Evolutionary conservation across 2,329 filamentous ascomycete genomes (phyloP).

Genomic region (Cercospora sp.): DNA sequence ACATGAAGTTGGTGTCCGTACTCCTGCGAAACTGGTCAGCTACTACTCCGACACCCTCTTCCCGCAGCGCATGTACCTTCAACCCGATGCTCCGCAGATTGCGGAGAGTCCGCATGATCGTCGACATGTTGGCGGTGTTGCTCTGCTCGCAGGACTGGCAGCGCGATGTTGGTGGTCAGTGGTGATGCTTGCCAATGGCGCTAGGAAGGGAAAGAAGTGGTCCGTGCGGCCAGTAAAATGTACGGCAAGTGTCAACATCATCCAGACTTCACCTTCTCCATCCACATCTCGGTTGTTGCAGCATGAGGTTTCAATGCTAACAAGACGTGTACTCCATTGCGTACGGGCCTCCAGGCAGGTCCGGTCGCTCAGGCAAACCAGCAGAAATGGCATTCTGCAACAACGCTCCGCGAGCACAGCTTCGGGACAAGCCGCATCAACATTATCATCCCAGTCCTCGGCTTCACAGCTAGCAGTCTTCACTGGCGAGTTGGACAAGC

Average conservation of each 20-base stretch:
- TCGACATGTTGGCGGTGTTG: slow-evolving; percentile 72
- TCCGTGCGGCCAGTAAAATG: background rate
- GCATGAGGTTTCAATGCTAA: slow-evolving; percentile 34
- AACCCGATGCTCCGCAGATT: slow-evolving; percentile 86
- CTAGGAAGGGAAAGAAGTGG: background rate
- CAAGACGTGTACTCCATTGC: slow-evolving; percentile 32
- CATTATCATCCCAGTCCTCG: slow-evolving; percentile 31
- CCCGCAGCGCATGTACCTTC: slow-evolving; percentile 62
- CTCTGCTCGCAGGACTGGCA: slow-evolving; percentile 19
- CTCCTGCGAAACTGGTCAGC: slow-evolving; percentile 62
- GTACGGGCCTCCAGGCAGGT: slow-evolving; percentile 27
- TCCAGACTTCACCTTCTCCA: background rate
- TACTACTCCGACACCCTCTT: background rate
- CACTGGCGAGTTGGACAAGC: slow-evolving; percentile 76
- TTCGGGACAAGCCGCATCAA: slow-evolving; percentile 22
- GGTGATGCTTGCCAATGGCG: slow-evolving; percentile 8
- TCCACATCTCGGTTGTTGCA: background rate
- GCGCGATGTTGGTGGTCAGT: slow-evolving; percentile 7
- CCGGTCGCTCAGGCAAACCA: background rate
- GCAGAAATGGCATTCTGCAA: slow-evolving; percentile 25
- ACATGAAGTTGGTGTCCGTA: slow-evolving; percentile 91
- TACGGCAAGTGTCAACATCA: background rate
- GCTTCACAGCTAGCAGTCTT: slow-evolving; percentile 61
- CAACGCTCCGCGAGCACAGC: slow-evolving; percentile 32
- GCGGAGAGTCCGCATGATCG: slow-evolving; percentile 77